Conservation (phyloP, 164 flowering plant species). For the Dillenia suffruticosa region DNA sequence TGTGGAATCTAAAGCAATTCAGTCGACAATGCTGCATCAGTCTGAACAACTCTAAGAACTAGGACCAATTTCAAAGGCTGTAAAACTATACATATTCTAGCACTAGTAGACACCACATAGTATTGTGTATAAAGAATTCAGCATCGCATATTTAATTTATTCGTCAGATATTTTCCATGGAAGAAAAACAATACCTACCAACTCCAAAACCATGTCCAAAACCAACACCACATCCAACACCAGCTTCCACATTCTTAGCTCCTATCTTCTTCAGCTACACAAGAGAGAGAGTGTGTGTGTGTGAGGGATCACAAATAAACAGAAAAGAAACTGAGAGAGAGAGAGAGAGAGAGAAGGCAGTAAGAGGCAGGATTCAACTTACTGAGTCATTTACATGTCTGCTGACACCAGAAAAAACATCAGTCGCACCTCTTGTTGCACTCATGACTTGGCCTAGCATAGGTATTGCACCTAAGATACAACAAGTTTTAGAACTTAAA, state of each 20-base stretch:
- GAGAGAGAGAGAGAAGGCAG: background rate
- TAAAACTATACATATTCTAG: too few relatives aligned
- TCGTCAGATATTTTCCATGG: background rate
- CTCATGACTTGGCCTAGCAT: conserved; percentile 62
- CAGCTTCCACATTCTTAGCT: conserved; percentile 74
- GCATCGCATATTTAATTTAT: too few relatives aligned
- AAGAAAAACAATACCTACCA: conserved; percentile 45
- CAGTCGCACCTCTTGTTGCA: conserved; percentile 90
- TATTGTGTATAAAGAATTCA: too few relatives aligned
- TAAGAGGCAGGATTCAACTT: conserved; percentile 22
- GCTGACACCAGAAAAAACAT: conserved; percentile 77
- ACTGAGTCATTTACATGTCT: conserved; percentile 71
- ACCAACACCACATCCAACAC: conserved; percentile 93
- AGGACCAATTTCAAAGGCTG: too few relatives aligned
- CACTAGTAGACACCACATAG: too few relatives aligned
- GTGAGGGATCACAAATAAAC: background rate
- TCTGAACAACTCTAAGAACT: too few relatives aligned
- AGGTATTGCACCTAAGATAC: conserved; percentile 71
- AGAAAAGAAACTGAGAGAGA: background rate
- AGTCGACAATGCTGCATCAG: too few relatives aligned
- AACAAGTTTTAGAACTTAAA: background rate
- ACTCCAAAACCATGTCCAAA: conserved; percentile 96
- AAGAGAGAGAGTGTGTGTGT: conserved; percentile 1
- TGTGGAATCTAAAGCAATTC: too few relatives aligned
- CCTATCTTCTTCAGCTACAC: conserved; percentile 71